Evolutionary conservation across 176 grass and related monocot species (phyloP), one percentile per base, ranked within the genome.

Genomic region (Pharus latifolius): DNA sequence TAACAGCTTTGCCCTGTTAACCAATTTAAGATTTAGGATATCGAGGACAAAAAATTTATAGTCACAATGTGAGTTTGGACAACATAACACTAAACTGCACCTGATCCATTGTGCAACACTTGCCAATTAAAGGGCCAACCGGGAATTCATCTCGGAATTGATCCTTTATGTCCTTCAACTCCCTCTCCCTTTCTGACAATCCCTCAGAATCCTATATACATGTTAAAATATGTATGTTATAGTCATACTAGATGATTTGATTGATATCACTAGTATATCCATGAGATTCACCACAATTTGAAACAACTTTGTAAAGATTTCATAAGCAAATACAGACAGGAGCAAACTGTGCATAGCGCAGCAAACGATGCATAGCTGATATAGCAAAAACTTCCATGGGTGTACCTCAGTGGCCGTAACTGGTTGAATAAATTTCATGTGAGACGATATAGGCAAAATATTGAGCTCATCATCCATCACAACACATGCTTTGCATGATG

Each of bases 381-480:
- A 28, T 41, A 49, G 2, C 16, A 30, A 31, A 10, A 41, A 62
- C 20, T 24, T 33, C 24, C 24, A 32, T 53, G 50, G 46, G 7
- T 25, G 51, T 82, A 92, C 89, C 89, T 92, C 85, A 47, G 70
- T 79, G 52, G 75, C 82, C 45, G 65, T 62, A 76, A 91, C 69
- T 55, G 85, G 79, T 44, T 88, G 64, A 67, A 91, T 75, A 63
- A 74, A 82, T 60, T 84, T 91, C 71, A 88, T 88, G 67, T 94
- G 95, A 66, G 95, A 91, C 16, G 95, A 93, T 76, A 98, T 91
- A 6, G 95, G 95, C 67, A 98, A 80, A 60, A 94, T 88, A 63
- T 98, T 98, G 55, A 98, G 87, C 71, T 98, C 95, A 10, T 98
- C 95, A 60, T 98, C 95, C 95, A 98, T 98, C 63, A 94, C 82